Evolutionary conservation across 1,284 basidiomycete genomes (phyloP).

Genomic region (Ceratobasidium sp.): DNA sequence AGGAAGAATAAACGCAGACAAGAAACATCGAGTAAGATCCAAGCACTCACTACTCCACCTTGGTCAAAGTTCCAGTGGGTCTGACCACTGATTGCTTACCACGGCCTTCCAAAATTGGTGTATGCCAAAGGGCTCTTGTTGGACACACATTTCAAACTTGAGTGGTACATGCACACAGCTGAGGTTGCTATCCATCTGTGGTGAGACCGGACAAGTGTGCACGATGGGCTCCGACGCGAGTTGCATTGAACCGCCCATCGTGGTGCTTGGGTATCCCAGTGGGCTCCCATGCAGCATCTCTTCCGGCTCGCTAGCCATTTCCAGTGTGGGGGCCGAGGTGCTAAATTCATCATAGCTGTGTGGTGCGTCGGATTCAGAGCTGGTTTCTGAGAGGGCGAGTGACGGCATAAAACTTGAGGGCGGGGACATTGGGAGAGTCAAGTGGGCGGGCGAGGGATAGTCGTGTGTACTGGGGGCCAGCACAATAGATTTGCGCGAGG

Average conservation of each 20-base stretch:
- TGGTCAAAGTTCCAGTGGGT: no score
- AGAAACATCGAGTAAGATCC: neutral
- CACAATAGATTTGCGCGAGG: neutral
- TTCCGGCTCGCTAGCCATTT: neutral
- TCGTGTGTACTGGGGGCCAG: neutral
- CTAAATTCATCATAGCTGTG: conserved; percentile 9
- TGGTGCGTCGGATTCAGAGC: neutral
- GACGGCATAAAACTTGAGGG: conserved; percentile 3
- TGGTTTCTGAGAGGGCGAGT: neutral
- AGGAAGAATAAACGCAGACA: no score
- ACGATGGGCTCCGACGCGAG: conserved; percentile 16
- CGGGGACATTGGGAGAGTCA: neutral
- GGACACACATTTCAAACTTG: neutral
- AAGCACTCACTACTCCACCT: no score
- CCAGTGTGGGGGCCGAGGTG: conserved; percentile 10
- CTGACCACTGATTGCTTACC: conserved; percentile 11
- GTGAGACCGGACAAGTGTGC: conserved; percentile 4
- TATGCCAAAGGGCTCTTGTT: conserved; percentile 19
- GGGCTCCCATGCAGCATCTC: conserved; percentile 30
- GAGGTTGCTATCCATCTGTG: conserved; percentile 14
- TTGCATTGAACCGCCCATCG: neutral
- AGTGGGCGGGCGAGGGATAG: neutral
- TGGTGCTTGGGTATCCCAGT: conserved; percentile 10
- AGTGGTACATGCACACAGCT: neutral
- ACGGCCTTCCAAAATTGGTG: neutral